phyloP scores from a whole-genome alignment of 805 yeast species.

The Myxozyma sirexii region DNA sequence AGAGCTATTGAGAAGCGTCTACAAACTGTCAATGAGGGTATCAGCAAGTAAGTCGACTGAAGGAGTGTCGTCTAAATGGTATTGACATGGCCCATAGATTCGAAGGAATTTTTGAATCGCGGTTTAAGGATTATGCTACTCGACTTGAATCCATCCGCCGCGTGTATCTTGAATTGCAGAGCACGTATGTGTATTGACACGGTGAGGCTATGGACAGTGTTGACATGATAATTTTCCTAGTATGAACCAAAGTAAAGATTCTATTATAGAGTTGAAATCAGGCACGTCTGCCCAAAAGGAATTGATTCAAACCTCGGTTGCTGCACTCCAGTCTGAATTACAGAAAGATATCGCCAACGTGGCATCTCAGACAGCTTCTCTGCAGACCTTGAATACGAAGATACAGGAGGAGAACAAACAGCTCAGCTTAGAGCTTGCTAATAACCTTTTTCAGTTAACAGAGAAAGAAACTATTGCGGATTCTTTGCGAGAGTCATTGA shows the following conservation, averaged over 20 bases:
- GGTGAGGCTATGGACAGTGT: not conserved
- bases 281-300: not conserved
- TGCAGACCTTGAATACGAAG: constrained; percentile 1
- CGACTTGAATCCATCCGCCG: not conserved
- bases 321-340: constrained; percentile 1
- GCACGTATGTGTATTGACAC: not conserved
- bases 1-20: constrained; percentile 11
- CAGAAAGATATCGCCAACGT: not conserved
- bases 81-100: not conserved
- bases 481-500: not conserved
- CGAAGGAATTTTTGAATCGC: constrained; percentile 1
- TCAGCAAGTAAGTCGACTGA: not conserved
- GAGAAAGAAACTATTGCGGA: not conserved
- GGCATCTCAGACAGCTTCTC: not conserved
- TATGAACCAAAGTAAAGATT: not conserved
- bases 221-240: not conserved
- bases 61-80: not conserved
- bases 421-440: not conserved
- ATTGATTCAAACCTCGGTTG: not conserved
- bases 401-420: not conserved
- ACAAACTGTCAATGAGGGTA: not conserved
- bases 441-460: not conserved
- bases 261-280: not conserved
- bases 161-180: constrained; percentile 3
- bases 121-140: not conserved